Evolutionary conservation across 73 alveolate genomes (phyloP).

Genomic region (Paramecium octaurelia): DNA sequence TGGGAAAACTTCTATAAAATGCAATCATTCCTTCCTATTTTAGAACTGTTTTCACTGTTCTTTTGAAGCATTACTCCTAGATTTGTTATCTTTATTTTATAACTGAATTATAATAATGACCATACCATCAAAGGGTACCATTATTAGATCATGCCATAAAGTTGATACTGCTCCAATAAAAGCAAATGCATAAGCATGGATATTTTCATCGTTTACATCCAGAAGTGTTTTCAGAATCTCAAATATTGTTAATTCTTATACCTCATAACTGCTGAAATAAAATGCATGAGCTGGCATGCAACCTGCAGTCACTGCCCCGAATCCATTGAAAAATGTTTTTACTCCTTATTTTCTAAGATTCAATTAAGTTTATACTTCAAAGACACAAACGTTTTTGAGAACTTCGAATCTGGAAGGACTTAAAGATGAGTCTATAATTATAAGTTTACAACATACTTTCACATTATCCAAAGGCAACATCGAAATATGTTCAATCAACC

Average conservation of each 20-base stretch:
- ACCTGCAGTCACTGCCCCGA: slow-evolving; percentile 79
- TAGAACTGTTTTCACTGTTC: slow-evolving; percentile 55
- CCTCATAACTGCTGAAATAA: slow-evolving; percentile 78
- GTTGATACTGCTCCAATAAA: slow-evolving; percentile 81
- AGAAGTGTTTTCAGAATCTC: slow-evolving; percentile 58
- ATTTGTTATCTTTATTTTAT: slow-evolving; percentile 84
- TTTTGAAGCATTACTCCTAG: slow-evolving; percentile 1
- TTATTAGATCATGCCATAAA: slow-evolving; percentile 79
- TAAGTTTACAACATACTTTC: slow-evolving; percentile 57
- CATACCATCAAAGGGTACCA: slow-evolving; percentile 86
- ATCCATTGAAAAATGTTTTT: slow-evolving; percentile 78
- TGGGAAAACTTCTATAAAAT: slow-evolving; percentile 76
- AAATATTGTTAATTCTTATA: background rate
- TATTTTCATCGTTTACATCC: slow-evolving; percentile 64
- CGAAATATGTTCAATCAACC: slow-evolving; percentile 85
- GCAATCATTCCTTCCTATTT: slow-evolving; percentile 77
- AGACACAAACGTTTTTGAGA: background rate
- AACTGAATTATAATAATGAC: slow-evolving; percentile 52
- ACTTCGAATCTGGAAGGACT: background rate
- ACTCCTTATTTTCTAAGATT: slow-evolving; percentile 74
- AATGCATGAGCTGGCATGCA: slow-evolving; percentile 95
- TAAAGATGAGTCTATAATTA: slow-evolving; percentile 13
- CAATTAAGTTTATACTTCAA: slow-evolving; percentile 32
- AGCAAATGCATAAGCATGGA: slow-evolving; percentile 67
- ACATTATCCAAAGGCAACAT: slow-evolving; percentile 88